Base-by-base conservation (phyloP, 225 moss, liverwort and hornwort genomes). In the Bryum argenteum region DNA sequence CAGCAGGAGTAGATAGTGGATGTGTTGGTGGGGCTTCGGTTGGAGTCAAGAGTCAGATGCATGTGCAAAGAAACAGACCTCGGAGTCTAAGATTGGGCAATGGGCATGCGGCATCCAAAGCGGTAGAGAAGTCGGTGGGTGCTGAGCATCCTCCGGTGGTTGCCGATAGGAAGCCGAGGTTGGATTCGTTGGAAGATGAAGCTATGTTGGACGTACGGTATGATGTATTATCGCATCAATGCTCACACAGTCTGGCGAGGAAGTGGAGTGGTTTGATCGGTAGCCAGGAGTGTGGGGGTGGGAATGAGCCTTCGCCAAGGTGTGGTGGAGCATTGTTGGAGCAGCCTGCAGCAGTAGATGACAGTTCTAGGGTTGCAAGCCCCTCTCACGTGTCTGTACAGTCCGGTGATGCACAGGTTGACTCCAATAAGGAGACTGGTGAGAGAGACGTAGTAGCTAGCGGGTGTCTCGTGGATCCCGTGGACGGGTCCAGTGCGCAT, bases 31-130 rank as follows among this genome's bases (percentile, higher is more conserved):
- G 75, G 73, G 83, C 77, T 44, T 54, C 53, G 24, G 9, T 24
- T 22, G 85, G 61, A 66, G 71, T 28, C 11, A 83, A 81, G 71
- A 50, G 70, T 61, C 91, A 89, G 77, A 80, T 84, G 64, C 89
- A 83, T 73, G 82, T 84, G 7, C 84, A 83, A 75, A 83, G 88
- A 80, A 87, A 82, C 78, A 71, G 88, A 67, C 74, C 64, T 66
- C 82, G 89, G 76, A 90, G 83, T 78, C 83, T 78, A 20, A 82
- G 86, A 37, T 75, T 88, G 74, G 82, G 85, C 54, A 89, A 89
- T 85, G 93, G 87, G 5, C 87, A 78, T 62, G 74, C 80, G 65
- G 68, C 75, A 57, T 24, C 78, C 22, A 89, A 75, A 76, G 90
- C 80, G 58, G 70, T 72, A 66, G 89, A 84, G 12, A 85, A 68